These are phyloP conservation scores for Leptomonas pyrrhocoris DNA, from an alignment of 208 protist genomes.

Conservation along the genomic window DNA sequence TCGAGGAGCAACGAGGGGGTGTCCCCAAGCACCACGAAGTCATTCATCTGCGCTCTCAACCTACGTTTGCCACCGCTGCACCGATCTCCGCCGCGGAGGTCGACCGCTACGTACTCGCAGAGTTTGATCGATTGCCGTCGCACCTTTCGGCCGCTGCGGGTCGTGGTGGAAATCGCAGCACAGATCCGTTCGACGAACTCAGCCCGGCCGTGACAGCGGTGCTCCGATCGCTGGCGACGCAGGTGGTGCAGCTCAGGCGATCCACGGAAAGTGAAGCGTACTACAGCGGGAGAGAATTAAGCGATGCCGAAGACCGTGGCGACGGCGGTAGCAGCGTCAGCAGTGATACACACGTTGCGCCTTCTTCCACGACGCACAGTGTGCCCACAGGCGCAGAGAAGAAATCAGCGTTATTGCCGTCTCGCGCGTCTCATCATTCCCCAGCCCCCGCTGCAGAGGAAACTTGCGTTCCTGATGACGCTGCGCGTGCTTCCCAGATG, in stretches of 20 bases:
- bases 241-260: slow-evolving; percentile 46
- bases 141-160: not conserved
- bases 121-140: slow-evolving; percentile 11
- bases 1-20: not conserved
- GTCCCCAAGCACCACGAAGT: not conserved
- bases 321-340: no score
- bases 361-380: no score
- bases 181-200: slow-evolving; percentile 25
- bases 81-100: slow-evolving; percentile 23
- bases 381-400: no score
- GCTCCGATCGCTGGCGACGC: slow-evolving; percentile 46
- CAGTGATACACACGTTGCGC: no score
- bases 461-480: no score
- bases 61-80: slow-evolving; percentile 9
- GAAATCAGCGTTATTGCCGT: no score
- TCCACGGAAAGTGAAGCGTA: no score
- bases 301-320: no score
- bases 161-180: not conserved
- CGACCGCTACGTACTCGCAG: slow-evolving; percentile 9
- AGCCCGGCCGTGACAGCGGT: slow-evolving; percentile 34
- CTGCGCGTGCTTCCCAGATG: no score
- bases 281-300: no score
- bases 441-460: no score
- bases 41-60: not conserved
- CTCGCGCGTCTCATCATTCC: no score